These are phyloP conservation scores for Catharanthus roseus DNA, from an alignment of 257 asterid genomes.

Conservation along the genomic window DNA sequence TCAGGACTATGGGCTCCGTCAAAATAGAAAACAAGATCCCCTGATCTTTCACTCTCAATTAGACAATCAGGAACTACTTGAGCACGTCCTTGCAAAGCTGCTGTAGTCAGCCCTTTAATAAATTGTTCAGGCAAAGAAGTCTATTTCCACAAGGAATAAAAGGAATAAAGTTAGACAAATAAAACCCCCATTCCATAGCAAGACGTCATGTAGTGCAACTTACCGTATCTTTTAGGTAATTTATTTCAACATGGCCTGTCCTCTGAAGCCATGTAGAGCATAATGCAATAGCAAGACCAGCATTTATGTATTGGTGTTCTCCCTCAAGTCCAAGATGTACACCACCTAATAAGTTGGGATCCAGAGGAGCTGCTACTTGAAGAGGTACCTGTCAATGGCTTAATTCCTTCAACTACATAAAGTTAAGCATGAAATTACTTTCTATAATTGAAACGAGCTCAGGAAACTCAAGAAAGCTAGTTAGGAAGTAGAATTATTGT, in stretches of 20 bases:
- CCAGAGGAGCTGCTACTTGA: conserved; percentile 72
- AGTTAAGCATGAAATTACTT: neutral
- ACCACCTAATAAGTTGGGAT: conserved; percentile 59
- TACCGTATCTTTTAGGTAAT: conserved; percentile 66
- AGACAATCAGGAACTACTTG: conserved; percentile 71
- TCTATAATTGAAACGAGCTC: neutral
- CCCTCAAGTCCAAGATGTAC: conserved; percentile 88
- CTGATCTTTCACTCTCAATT: conserved; percentile 54
- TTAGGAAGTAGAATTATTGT: neutral
- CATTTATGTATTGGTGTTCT: conserved; percentile 89
- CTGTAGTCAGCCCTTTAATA: conserved; percentile 67
- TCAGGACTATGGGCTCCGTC: conserved; percentile 99
- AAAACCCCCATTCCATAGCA: conserved; percentile 12
- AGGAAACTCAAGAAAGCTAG: neutral
- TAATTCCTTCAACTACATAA: conserved; percentile 19
- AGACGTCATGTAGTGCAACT: conserved; percentile 28
- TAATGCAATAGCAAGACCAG: conserved; percentile 91
- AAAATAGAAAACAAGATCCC: conserved; percentile 75
- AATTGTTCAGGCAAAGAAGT: conserved; percentile 84
- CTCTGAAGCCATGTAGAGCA: conserved; percentile 94
- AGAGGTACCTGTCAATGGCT: conserved; percentile 58
- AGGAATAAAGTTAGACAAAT: neutral
- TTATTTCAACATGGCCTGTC: conserved; percentile 74
- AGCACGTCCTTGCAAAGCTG: conserved; percentile 92
- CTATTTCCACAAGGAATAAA: conserved; percentile 30